Evolutionary conservation across 2,329 filamentous ascomycete genomes (phyloP), one percentile per base, ranked within the genome.

Genomic region (Colletotrichum filicis): DNA sequence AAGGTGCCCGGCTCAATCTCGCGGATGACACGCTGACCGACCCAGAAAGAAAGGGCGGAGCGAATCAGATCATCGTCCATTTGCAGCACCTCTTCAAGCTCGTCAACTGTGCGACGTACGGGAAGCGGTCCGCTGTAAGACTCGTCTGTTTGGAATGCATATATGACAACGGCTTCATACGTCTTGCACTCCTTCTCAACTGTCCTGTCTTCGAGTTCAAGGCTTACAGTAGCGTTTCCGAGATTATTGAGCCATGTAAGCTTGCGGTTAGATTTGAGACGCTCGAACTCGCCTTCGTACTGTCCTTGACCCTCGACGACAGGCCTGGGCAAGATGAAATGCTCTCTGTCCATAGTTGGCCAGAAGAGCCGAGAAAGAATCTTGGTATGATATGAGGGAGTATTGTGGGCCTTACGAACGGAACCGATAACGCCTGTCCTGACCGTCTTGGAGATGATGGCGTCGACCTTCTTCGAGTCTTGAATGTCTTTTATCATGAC

Each of bases 401-500:
- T 74, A 11, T 69, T 70, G 14, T 74, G 76, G 28, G 74, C 60
- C 59, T 37, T 76, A 68, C 58, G 57, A 63, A 76, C 75, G 74
- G 76, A 59, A 55, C 78, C 70, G 7, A 66, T 19, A 2, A 71
- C 49, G 63, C 77, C 68, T 32, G 64, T 53, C 22, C 61, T 75
- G 12, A 76, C 73, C 70, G 79, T 81, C 69, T 87, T 88, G 55
- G 91, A 86, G 59, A 98, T 91, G 14, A 88, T 85, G 8, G 87
- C 84, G 79, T 98, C 94, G 72, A 97, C 90, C 55, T 90, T 89
- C 74, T 89, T 88, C 1, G 95, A 97, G 79, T 98, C 95, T 76
- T 93, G 89, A 46, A 98, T 93, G 80, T 99, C 97, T 75, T 93
- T 94, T 70, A 99, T 90, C 97, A 99, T 99, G 78, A 99, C 97